A percentile compares a stretch with the other conserved stretches of the same genome.
phyloP scores from a whole-genome alignment of 768 basidiomycete species.

The Heimioporus sp. region DNA sequence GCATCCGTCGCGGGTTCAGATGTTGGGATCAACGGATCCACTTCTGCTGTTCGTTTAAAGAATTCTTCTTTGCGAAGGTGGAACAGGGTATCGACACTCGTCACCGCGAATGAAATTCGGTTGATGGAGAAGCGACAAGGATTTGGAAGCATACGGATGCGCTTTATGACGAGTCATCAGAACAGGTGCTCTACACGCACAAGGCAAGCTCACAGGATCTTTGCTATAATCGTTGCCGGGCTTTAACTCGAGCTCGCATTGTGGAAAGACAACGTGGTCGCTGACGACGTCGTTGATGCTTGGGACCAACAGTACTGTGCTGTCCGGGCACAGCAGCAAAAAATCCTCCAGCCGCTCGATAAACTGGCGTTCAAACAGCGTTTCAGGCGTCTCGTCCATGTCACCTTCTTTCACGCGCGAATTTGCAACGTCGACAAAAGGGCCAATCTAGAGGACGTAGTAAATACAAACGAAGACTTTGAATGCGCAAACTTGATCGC shows the following conservation, averaged over 20 bases:
- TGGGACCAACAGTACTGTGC: conserved; percentile 76
- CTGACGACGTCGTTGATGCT: conserved; percentile 80
- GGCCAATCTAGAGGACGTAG: conserved; percentile 64
- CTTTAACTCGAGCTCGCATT: conserved; percentile 51
- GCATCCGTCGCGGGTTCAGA: conserved; percentile 58
- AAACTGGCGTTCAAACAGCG: conserved; percentile 70
- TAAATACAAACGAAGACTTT: not conserved
- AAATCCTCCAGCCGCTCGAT: conserved; percentile 53
- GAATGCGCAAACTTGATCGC: conserved; percentile 7
- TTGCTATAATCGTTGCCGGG: conserved; percentile 29
- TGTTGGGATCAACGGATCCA: conserved; percentile 43
- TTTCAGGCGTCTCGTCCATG: conserved; percentile 56
- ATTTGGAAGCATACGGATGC: conserved; percentile 80
- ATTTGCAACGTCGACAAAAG: conserved; percentile 83
- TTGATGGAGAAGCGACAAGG: conserved; percentile 86
- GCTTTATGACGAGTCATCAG: conserved; percentile 40
- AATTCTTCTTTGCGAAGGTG: conserved; percentile 86
- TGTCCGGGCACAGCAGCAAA: conserved; percentile 60
- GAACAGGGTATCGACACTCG: conserved; percentile 87
- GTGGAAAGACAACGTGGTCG: conserved; percentile 83
- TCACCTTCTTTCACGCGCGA: conserved; percentile 75
- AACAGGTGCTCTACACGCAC: not conserved
- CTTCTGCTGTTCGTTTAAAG: conserved; percentile 62
- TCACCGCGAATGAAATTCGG: conserved; percentile 72
- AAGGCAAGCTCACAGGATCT: conserved; percentile 49